Evolutionary conservation across 495 filamentous ascomycete species (phyloP), one percentile per base, ranked within the genome.

Genomic region (Hyphodiscus hymeniophilus): DNA sequence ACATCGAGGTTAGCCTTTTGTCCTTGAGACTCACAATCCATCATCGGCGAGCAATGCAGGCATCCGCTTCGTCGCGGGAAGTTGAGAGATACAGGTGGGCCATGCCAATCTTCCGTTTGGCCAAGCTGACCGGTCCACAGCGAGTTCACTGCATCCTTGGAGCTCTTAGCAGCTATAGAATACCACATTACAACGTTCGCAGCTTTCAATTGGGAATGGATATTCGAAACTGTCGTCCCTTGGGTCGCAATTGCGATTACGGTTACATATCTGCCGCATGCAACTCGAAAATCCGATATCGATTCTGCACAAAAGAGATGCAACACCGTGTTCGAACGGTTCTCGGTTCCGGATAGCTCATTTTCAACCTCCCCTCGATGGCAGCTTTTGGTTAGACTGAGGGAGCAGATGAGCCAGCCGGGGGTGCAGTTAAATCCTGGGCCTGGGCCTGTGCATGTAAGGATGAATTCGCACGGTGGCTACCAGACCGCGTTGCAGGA

Each of bases 161-260:
- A 45, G 31, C 32, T 50, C 2, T 32, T 57, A 10, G 54, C 52
- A 45, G 50, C 47, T 21, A 6, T 46, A 13, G 17, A 52, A 15
- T 49, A 42, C 20, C 42, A 42, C 16, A 28, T 33, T 17, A n/a
- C 7, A 12, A 41, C 45, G 5, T 52, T 49, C 20, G 23, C 38
- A 2, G 13, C 42, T 17, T 13, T 26, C 4, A 42, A 57, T 24
- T 57, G 50, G 54, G 54, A 43, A 21, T 57, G 54, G 54, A 30
- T 50, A 10, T 57, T 49, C 36, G 24, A 45, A 32, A 52, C 47
- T 34, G 24, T 48, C 2, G 38, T 52, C 17, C 32, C 50, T 13
- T 57, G 38, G 32, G 45, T 42, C 16, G 48, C 48, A 12, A 31
- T 53, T 18, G 48, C 54, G 0, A 45, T 48, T 31, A 15, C 53